These are phyloP conservation scores for Zymoseptoria passerinii DNA, from an alignment of 2,329 filamentous ascomycete genomes.

Conservation along the genomic window DNA sequence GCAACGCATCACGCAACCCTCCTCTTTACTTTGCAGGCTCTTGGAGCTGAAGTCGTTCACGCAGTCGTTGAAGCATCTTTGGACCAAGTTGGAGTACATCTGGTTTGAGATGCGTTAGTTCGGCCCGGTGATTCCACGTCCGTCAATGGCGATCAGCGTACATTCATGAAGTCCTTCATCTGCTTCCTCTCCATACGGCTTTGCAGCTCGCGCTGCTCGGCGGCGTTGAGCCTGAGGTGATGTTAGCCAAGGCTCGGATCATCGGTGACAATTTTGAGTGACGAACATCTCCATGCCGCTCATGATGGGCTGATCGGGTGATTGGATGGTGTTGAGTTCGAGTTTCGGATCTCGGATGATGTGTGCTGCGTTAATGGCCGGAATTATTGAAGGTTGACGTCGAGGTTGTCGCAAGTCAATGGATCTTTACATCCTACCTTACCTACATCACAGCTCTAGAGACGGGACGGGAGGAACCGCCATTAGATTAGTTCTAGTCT, in stretches of 20 bases:
- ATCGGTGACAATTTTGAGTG: conserved; percentile 12
- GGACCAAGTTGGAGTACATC: conserved; percentile 68
- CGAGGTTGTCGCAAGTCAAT: not conserved
- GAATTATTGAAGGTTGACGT: conserved; percentile 8
- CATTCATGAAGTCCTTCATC: conserved; percentile 97
- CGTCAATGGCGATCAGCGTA: conserved; percentile 44
- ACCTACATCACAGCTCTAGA: too few species aligned
- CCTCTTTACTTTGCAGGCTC: conserved; percentile 78
- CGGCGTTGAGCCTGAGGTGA: conserved; percentile 53
- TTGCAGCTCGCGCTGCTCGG: conserved; percentile 89
- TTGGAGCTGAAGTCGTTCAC: conserved; percentile 99
- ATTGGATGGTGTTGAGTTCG: conserved; percentile 1
- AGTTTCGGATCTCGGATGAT: not conserved
- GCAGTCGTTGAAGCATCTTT: conserved; percentile 93
- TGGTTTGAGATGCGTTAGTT: conserved; percentile 24
- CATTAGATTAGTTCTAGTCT: not conserved
- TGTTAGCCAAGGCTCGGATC: conserved; percentile 6
- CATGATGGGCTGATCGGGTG: conserved; percentile 14
- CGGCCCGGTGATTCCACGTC: not conserved
- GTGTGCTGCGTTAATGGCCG: conserved; percentile 1
- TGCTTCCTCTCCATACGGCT: conserved; percentile 94
- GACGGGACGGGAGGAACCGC: not conserved
- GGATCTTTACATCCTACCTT: not conserved
- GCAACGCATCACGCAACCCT: conserved; percentile 86
- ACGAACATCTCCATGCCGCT: conserved; percentile 27